Conservation (phyloP, 192 early-diverging fungal species). For the Podila clonocystis region DNA sequence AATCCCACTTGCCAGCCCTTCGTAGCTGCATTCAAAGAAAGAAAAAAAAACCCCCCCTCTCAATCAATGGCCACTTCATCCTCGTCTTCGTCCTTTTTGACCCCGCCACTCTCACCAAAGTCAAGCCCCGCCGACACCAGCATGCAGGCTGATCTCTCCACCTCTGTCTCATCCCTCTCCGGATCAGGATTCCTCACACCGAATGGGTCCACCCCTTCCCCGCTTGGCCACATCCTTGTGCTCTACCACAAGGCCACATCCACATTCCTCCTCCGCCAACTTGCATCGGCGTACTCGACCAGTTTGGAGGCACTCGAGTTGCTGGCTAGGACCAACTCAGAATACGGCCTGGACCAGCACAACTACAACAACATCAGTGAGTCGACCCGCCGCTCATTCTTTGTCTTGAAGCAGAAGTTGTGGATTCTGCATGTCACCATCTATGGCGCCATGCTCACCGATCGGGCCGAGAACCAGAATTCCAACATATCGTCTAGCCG, state of each 20-base stretch:
- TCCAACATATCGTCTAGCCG: not conserved
- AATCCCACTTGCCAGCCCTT: not conserved
- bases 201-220: conserved; percentile 1
- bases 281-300: conserved; percentile 38
- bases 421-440: conserved; percentile 51
- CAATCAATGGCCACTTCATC: conserved; percentile 1
- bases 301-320: conserved; percentile 35
- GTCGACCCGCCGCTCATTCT: conserved; percentile 26
- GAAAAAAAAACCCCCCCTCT: not conserved
- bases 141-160: not conserved
- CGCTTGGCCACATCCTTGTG: conserved; percentile 23
- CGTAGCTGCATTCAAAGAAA: not conserved
- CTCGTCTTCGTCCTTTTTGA: conserved; percentile 13
- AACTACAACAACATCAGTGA: not conserved
- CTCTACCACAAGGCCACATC: conserved; percentile 52
- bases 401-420: conserved; percentile 45
- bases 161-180: conserved; percentile 5
- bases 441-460: conserved; percentile 49
- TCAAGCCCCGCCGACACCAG: conserved; percentile 12
- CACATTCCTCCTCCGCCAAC: conserved; percentile 46
- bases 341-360: conserved; percentile 25
- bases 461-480: conserved; percentile 19
- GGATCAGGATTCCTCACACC: conserved; percentile 5
- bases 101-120: conserved; percentile 35
- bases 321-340: conserved; percentile 27